Conservation (phyloP, 768 basidiomycete species). For the Tremella fuciformis region DNA sequence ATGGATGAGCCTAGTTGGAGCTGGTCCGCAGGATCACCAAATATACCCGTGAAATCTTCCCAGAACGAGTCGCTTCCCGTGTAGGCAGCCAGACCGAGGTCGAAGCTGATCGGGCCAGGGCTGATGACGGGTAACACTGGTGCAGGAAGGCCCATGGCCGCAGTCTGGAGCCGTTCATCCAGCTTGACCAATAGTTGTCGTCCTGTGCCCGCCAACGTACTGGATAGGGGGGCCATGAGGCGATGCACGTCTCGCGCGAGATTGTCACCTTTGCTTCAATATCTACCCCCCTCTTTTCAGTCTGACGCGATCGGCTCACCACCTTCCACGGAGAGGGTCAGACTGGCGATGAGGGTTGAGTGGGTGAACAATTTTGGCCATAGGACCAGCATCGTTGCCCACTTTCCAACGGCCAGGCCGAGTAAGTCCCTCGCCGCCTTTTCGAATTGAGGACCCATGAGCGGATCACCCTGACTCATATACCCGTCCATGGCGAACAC, state of each 20-base stretch:
- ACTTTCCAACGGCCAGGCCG: conserved; percentile 1
- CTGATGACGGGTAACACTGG: too few species aligned
- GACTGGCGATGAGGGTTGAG: neutral
- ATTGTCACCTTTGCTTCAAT: neutral
- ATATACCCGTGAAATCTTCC: conserved; percentile 5
- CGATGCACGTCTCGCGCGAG: neutral
- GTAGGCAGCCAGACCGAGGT: neutral
- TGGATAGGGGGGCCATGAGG: neutral
- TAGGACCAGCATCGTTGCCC: neutral
- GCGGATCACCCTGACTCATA: neutral
- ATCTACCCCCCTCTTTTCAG: neutral
- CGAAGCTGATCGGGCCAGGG: neutral
- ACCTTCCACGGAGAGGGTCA: neutral
- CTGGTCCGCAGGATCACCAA: neutral
- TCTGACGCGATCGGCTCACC: neutral
- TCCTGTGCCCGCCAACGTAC: neutral
- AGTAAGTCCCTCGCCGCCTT: neutral
- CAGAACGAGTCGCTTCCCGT: conserved; percentile 8
- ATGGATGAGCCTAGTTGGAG: too few species aligned
- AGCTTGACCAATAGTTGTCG: neutral
- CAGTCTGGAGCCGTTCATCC: neutral
- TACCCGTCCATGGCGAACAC: neutral
- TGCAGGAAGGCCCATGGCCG: neutral
- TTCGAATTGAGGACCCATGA: neutral
- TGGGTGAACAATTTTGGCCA: conserved; percentile 8